Evolutionary conservation across 2,329 filamentous ascomycete genomes (phyloP).

Genomic region (Pyricularia grisea): DNA sequence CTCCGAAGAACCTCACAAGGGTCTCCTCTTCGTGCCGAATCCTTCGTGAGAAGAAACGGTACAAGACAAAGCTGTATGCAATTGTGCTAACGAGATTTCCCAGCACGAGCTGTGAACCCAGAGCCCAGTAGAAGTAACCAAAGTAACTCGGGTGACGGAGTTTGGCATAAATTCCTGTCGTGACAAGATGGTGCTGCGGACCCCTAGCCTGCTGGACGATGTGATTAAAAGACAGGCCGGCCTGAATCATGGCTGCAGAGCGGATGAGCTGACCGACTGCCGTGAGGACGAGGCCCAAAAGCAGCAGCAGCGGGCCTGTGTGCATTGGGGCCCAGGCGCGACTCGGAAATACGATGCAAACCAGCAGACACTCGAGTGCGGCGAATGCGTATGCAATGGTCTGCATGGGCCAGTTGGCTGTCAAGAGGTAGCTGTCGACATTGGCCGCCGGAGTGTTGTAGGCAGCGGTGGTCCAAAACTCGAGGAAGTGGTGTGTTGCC

Average conservation of each 20-base stretch:
- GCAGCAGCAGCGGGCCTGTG: constrained; percentile 29
- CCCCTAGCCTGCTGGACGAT: constrained; percentile 65
- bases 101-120: constrained; percentile 87
- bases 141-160: constrained; percentile 90
- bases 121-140: constrained; percentile 96
- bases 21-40: constrained; percentile 72
- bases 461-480: constrained; percentile 82
- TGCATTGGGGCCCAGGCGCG: constrained; percentile 35
- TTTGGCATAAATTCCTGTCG: constrained; percentile 64
- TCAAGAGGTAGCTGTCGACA: constrained; percentile 71
- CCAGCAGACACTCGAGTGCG: constrained; percentile 60
- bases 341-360: constrained; percentile 43
- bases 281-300: constrained; percentile 56
- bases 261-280: constrained; percentile 64
- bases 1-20: constrained; percentile 72
- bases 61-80: constrained; percentile 66
- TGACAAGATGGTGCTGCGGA: constrained; percentile 69
- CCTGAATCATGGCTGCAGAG: constrained; percentile 79
- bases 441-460: constrained; percentile 70
- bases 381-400: constrained; percentile 73
- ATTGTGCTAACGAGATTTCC: constrained; percentile 75
- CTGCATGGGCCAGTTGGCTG: constrained; percentile 76
- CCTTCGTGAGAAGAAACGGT: constrained; percentile 71
- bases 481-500: constrained; percentile 84
- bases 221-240: constrained; percentile 87